phyloP scores from a whole-genome alignment of 768 basidiomycete genomes.

The Lactarius indigo region DNA sequence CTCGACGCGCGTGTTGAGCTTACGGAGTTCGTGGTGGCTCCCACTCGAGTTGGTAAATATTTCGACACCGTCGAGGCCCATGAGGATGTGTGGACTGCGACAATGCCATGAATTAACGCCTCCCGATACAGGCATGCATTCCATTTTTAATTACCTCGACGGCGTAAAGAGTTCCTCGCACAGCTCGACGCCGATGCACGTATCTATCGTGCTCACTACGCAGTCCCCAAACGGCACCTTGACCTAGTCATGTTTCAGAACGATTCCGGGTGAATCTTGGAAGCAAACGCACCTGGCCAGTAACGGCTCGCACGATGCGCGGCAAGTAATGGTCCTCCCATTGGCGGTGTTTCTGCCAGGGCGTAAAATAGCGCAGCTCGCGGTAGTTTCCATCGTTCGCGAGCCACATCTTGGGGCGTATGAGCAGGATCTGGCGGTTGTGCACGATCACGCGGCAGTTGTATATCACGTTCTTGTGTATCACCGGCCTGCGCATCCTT shows the following conservation, averaged over 20 bases:
- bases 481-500: conserved; percentile 68
- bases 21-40: conserved; percentile 97
- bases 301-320: conserved; percentile 81
- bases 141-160: conserved; percentile 56
- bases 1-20: conserved; percentile 86
- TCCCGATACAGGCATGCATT: not conserved
- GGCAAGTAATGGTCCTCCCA: conserved; percentile 93
- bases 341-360: conserved; percentile 87
- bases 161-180: conserved; percentile 99
- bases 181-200: conserved; percentile 93
- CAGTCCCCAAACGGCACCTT: conserved; percentile 97
- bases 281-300: conserved; percentile 63
- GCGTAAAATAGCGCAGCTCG: conserved; percentile 77
- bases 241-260: conserved; percentile 39
- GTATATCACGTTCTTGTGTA: conserved; percentile 97
- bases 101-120: not conserved
- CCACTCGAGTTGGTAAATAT: conserved; percentile 99
- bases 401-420: conserved; percentile 99
- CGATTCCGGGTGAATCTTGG: too few species aligned
- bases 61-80: conserved; percentile 98
- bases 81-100: conserved; percentile 86
- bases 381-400: conserved; percentile 99
- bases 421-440: conserved; percentile 83
- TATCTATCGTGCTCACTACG: conserved; percentile 88
- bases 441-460: conserved; percentile 92